These are phyloP conservation scores for Piloderma croceum DNA, from an alignment of 768 basidiomycete genomes.

Conservation along the genomic window DNA sequence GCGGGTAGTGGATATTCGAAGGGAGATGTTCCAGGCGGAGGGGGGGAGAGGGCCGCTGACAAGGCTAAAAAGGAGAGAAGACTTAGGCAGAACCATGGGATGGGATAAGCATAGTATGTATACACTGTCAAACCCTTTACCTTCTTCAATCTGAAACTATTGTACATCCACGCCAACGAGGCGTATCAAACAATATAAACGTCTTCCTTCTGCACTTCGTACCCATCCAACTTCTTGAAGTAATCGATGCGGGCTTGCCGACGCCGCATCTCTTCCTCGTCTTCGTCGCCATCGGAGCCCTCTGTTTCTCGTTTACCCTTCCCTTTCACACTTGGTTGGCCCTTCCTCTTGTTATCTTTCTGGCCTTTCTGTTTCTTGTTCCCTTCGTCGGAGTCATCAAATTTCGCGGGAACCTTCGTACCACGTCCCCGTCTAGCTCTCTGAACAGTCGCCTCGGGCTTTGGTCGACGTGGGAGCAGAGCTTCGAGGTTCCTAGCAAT, in stretches of 20 bases:
- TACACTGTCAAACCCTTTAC: too few species aligned
- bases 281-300: conserved; percentile 3
- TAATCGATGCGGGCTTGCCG: conserved; percentile 50
- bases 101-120: too few species aligned
- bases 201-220: conserved; percentile 51
- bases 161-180: too few species aligned
- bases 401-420: conserved; percentile 2
- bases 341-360: neutral
- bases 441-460: conserved; percentile 4
- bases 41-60: too few species aligned
- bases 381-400: neutral
- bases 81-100: too few species aligned
- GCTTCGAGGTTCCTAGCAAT: conserved; percentile 6
- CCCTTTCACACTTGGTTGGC: neutral
- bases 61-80: too few species aligned
- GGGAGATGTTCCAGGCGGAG: too few species aligned
- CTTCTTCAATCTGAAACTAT: too few species aligned
- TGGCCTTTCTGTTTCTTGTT: neutral
- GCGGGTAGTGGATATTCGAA: too few species aligned
- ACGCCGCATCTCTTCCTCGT: conserved; percentile 35
- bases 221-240: conserved; percentile 46
- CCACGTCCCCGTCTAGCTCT: conserved; percentile 8
- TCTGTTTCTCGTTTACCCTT: neutral
- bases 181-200: conserved; percentile 54
- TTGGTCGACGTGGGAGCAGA: conserved; percentile 4